These are phyloP conservation scores for Saccharomyces hybrid DNA, from an alignment of 1,139 yeast genomes.

Conservation along the genomic window DNA sequence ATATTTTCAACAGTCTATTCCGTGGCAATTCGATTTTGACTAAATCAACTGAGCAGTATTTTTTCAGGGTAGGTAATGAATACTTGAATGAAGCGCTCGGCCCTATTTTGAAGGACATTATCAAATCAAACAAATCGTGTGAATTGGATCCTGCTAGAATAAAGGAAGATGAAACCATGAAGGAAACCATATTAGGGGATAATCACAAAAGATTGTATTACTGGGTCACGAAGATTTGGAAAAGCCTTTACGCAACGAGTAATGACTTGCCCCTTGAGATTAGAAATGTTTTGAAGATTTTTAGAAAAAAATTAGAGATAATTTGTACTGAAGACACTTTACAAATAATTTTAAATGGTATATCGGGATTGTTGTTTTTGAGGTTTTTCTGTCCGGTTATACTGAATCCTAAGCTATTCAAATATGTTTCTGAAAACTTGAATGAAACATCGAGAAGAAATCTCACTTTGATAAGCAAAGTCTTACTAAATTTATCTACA, in stretches of 20 bases:
- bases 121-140: constrained; percentile 45
- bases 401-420: constrained; percentile 77
- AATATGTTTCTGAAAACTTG: constrained; percentile 62
- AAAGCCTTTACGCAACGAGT: constrained; percentile 55
- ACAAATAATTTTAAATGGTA: constrained; percentile 51
- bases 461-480: constrained; percentile 70
- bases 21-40: constrained; percentile 80
- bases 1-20: constrained; percentile 62
- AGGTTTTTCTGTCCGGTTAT: constrained; percentile 89
- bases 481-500: constrained; percentile 72
- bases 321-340: constrained; percentile 51
- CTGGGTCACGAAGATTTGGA: constrained; percentile 65
- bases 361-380: constrained; percentile 76
- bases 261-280: constrained; percentile 71
- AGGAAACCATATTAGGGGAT: constrained; percentile 36
- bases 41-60: constrained; percentile 70
- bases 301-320: constrained; percentile 52
- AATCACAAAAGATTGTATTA: constrained; percentile 47
- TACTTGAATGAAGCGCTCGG: constrained; percentile 71
- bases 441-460: constrained; percentile 67
- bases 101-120: constrained; percentile 49
- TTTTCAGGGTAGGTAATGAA: constrained; percentile 69
- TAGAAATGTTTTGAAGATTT: constrained; percentile 49
- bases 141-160: constrained; percentile 66
- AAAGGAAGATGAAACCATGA: constrained; percentile 37